Evolutionary conservation across 148 eudicot genomes (phyloP).

Genomic region (Spergularia bocconei): DNA sequence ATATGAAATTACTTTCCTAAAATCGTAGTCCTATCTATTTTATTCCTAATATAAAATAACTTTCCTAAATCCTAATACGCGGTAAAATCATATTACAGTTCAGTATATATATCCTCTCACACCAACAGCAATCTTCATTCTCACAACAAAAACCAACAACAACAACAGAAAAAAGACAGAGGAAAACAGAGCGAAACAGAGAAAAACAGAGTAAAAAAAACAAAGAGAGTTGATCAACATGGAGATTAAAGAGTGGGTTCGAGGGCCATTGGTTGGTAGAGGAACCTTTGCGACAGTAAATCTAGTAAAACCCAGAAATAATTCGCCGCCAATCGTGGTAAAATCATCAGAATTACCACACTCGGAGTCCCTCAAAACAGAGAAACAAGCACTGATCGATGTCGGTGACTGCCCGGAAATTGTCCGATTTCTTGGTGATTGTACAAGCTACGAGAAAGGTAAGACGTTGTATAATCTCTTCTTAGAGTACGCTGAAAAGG

Average conservation of each 20-base stretch:
- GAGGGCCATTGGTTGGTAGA: slow-evolving; percentile 57
- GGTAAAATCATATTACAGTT: too few species aligned
- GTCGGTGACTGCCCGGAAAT: slow-evolving; percentile 16
- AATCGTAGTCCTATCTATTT: too few species aligned
- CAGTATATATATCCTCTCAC: too few species aligned
- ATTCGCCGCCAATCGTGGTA: slow-evolving; percentile 46
- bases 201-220: not conserved
- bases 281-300: slow-evolving; percentile 79
- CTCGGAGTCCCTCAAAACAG: slow-evolving; percentile 48
- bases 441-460: slow-evolving; percentile 41
- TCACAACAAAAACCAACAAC: not conserved
- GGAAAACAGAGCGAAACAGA: too few species aligned
- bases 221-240: not conserved
- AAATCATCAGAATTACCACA: slow-evolving; percentile 46
- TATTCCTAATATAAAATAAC: too few species aligned
- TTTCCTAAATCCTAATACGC: too few species aligned
- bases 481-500: slow-evolving; percentile 68
- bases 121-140: too few species aligned
- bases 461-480: slow-evolving; percentile 49
- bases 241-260: slow-evolving; percentile 61
- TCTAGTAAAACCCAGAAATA: slow-evolving; percentile 45
- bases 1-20: too few species aligned
- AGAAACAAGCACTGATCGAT: slow-evolving; percentile 39
- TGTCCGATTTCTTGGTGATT: slow-evolving; percentile 44
- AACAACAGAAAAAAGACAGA: not conserved